Base-by-base conservation (phyloP, 495 filamentous ascomycete species). In the Hypoxylon perforatum region DNA sequence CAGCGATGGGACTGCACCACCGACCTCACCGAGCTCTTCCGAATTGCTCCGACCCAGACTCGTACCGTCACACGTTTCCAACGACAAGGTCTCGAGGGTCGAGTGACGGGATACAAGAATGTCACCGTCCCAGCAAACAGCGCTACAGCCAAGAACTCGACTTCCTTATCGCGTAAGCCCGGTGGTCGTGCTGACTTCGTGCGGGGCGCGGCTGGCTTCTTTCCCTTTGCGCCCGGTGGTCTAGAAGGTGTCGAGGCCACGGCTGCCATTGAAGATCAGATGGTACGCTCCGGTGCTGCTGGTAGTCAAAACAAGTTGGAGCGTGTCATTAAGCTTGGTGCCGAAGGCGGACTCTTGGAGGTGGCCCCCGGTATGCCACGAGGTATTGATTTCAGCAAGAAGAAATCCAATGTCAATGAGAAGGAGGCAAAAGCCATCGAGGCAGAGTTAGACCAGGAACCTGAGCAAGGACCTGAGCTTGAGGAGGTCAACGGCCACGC, bases 91-190 rank as follows among this genome's bases (percentile, higher is more conserved):
- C 85, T 98, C 22, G 94, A 98, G 79, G 95, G 95, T 17, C 86
- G 91, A 28, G 93, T 99, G 12, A 96, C 92, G 15, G 95, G 94
- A 21, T 98, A 99, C 75, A 91, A 88, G 72, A 94, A 98, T 77
- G 91, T 98, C 49, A 97, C 95, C 0, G 87, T 98, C 21, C 94
- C 94, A 14, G 93, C 94, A 19, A 89, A 86, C 59, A 94, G 91
- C 58, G 92, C 92, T 1, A 98, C 91, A 15, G 95, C 95, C 4
- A 99, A 99, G 79, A 97, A 96, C 71, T 97, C 94, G 19, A 99
- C 96, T 0, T 97, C 93, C 0, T 81, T 99, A 36, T 78, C 91
- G 9, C 86, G 95, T 38, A 95, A 95, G 69, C 94, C 94, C 22
- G 95, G 94, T 38, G 87, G 86, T 58, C 86, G 91, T 65, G 92